A percentile compares a stretch with the other conserved stretches of the same genome.
phyloP scores from a whole-genome alignment of 2,329 filamentous ascomycete species.

The Venturia asperata region DNA sequence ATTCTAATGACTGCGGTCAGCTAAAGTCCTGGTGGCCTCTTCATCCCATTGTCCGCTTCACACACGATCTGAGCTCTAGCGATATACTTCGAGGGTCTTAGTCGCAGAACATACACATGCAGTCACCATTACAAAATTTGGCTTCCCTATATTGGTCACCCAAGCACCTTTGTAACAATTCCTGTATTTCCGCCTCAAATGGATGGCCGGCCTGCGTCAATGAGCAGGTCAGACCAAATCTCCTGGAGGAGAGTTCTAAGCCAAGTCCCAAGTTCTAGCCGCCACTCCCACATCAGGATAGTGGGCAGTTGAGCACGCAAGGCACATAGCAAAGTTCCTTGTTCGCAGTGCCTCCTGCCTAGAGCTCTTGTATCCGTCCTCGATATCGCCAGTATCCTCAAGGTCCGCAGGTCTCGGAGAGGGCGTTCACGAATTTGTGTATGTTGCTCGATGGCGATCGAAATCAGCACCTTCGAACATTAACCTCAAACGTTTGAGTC shows the following conservation, averaged over 20 bases:
- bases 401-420: neutral
- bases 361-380: neutral
- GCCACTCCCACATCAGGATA: neutral
- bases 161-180: neutral
- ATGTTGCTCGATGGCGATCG: neutral
- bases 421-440: neutral
- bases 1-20: neutral
- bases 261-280: neutral
- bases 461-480: neutral
- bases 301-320: neutral
- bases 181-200: neutral
- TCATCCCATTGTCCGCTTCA: too few relatives aligned
- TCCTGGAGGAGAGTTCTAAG: neutral
- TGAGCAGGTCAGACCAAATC: neutral
- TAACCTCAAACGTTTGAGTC: neutral
- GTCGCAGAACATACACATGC: neutral
- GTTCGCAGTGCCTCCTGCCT: neutral
- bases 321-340: neutral
- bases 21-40: too few relatives aligned
- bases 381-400: neutral
- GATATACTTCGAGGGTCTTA: neutral
- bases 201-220: neutral
- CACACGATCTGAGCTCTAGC: too few relatives aligned
- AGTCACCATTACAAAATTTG: neutral
- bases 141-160: neutral